A percentile compares a stretch with the other conserved stretches of the same genome.
Evolutionary conservation across 106 monocot species (phyloP).

Genomic region (Cymbidium sinense): DNA sequence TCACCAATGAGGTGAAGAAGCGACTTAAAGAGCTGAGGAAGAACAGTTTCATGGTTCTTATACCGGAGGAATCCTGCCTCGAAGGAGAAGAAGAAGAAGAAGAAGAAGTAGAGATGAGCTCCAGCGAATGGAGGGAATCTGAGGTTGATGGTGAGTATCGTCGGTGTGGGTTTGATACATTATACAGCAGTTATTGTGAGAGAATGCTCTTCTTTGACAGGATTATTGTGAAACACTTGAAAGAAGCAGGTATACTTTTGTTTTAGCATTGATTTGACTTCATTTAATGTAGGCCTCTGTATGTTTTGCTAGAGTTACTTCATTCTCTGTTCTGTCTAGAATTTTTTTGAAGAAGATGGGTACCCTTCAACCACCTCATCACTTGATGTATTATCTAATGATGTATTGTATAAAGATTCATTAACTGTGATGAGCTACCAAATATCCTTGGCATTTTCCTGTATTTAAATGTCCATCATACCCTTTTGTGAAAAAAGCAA

Average conservation of each 20-base stretch:
- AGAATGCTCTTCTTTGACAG: slow-evolving; percentile 88
- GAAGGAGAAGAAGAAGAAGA: slow-evolving; percentile 59
- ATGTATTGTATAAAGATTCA: not conserved
- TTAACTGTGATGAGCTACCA: not conserved
- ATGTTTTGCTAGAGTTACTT: not conserved
- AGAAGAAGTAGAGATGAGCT: slow-evolving; percentile 60
- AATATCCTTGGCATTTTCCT: not conserved
- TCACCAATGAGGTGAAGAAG: slow-evolving; percentile 87
- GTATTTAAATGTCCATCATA: not conserved
- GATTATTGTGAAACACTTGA: slow-evolving; percentile 46
- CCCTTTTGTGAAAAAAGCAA: not conserved
- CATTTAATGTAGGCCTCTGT: slow-evolving; percentile 4
- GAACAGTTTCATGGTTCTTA: slow-evolving; percentile 95
- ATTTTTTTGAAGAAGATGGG: not conserved
- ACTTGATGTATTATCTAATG: not conserved
- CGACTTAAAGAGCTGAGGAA: slow-evolving; percentile 90
- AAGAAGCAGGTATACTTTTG: slow-evolving; percentile 44
- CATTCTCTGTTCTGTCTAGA: not conserved
- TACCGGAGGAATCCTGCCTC: slow-evolving; percentile 73
- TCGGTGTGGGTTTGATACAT: slow-evolving; percentile 56
- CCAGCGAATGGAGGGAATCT: slow-evolving; percentile 66
- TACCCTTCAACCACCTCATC: not conserved
- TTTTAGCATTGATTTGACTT: not conserved
- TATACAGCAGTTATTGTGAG: slow-evolving; percentile 77
- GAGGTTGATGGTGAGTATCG: slow-evolving; percentile 31